Evolutionary conservation across 495 filamentous ascomycete genomes (phyloP).

Genomic region (Penicillium canariense): DNA sequence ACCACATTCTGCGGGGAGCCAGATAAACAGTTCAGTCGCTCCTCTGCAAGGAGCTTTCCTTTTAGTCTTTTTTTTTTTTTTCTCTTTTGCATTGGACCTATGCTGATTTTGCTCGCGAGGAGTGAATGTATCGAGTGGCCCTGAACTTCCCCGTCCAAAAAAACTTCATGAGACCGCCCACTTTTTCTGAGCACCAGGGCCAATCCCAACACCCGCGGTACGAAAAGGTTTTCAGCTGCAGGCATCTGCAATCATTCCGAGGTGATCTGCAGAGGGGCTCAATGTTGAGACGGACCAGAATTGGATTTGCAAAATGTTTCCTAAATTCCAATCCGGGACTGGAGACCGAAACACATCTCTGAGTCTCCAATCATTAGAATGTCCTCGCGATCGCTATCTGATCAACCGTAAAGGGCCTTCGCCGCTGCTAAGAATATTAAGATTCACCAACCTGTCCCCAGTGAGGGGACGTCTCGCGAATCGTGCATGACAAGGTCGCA

Average conservation of each 20-base stretch:
- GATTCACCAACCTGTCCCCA: neutral
- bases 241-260: neutral
- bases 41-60: neutral
- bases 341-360: neutral
- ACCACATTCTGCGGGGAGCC: neutral
- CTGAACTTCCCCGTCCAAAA: neutral
- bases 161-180: neutral
- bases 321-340: no score
- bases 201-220: neutral
- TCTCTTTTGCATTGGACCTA: neutral
- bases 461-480: neutral
- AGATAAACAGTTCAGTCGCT: neutral
- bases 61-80: neutral
- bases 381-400: neutral
- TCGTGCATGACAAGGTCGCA: constrained; percentile 2
- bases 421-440: neutral
- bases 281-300: no score
- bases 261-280: neutral
- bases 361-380: no score
- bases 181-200: neutral
- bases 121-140: neutral
- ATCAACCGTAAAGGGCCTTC: neutral
- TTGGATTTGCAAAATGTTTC: neutral
- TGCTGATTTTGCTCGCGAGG: neutral
- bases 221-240: neutral